Evolutionary conservation across 805 yeast genomes (phyloP).

Genomic region (Torulaspora gathmanii): DNA sequence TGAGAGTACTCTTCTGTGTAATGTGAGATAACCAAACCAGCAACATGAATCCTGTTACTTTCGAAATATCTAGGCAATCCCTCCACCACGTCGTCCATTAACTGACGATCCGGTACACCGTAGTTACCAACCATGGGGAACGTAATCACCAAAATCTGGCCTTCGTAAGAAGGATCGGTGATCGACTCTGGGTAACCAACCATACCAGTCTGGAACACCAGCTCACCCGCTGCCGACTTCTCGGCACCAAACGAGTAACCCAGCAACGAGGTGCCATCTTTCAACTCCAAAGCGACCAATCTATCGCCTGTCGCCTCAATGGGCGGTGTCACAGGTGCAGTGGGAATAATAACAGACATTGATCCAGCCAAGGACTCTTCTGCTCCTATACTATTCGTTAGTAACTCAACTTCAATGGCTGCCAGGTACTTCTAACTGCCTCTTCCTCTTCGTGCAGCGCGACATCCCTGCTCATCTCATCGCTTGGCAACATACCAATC

Average conservation of each 20-base stretch:
- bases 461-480: background rate
- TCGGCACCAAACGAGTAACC: slow-evolving; percentile 98
- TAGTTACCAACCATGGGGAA: slow-evolving; percentile 97
- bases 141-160: slow-evolving; percentile 94
- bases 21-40: slow-evolving; percentile 94
- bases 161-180: slow-evolving; percentile 97
- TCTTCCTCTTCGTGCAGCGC: too few relatives aligned
- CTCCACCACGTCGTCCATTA: slow-evolving; percentile 67
- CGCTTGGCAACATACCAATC: slow-evolving; percentile 2
- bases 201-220: slow-evolving; percentile 99
- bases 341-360: slow-evolving; percentile 46
- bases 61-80: slow-evolving; percentile 88
- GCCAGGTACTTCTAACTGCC: background rate
- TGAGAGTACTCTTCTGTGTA: slow-evolving; percentile 96
- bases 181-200: slow-evolving; percentile 98
- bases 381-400: background rate
- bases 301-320: slow-evolving; percentile 78
- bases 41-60: slow-evolving; percentile 86
- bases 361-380: slow-evolving; percentile 1
- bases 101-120: slow-evolving; percentile 92
- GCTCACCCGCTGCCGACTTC: slow-evolving; percentile 86
- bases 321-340: slow-evolving; percentile 87
- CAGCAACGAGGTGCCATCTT: slow-evolving; percentile 78
- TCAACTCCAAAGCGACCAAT: slow-evolving; percentile 81
- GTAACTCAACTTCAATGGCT: background rate